A percentile compares a stretch with the other conserved stretches of the same genome.
phyloP scores from a whole-genome alignment of 2,329 filamentous ascomycete species.

The Periconia sp. region DNA sequence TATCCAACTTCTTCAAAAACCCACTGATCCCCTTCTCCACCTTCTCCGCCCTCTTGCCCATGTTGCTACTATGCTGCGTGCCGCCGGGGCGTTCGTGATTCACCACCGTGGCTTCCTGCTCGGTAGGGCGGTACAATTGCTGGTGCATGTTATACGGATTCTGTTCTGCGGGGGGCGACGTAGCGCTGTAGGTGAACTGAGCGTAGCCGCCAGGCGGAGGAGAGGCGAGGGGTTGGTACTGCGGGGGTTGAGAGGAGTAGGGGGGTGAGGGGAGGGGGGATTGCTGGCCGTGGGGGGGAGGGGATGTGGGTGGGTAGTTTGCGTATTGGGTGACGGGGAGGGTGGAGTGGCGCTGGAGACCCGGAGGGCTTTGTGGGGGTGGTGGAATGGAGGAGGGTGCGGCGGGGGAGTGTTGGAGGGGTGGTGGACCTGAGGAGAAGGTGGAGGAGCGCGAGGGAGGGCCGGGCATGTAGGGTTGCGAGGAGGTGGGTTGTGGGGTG shows the following conservation, averaged over 20 bases:
- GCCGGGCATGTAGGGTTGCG: constrained; percentile 45
- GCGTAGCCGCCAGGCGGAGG: constrained; percentile 59
- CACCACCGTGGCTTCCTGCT: constrained; percentile 53
- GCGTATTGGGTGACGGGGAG: constrained; percentile 39
- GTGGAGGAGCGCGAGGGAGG: constrained; percentile 41
- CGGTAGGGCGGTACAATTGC: constrained; percentile 70
- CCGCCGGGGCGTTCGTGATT: constrained; percentile 22
- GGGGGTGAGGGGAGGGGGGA: constrained; percentile 34
- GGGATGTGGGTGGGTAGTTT: constrained; percentile 39
- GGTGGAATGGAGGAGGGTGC: constrained; percentile 40
- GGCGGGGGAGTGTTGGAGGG: constrained; percentile 35
- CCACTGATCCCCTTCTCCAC: constrained; percentile 71
- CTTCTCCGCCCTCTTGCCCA: constrained; percentile 67
- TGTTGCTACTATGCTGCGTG: constrained; percentile 47
- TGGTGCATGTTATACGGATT: constrained; percentile 62
- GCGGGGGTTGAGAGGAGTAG: constrained; percentile 43
- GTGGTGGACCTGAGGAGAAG: constrained; percentile 37
- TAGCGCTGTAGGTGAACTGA: constrained; percentile 53
- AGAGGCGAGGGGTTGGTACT: constrained; percentile 36
- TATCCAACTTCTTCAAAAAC: constrained; percentile 78
- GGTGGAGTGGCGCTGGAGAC: constrained; percentile 33
- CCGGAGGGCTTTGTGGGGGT: constrained; percentile 30
- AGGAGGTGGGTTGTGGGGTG: constrained; percentile 34
- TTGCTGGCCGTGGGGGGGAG: constrained; percentile 30
- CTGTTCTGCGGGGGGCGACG: constrained; percentile 25